A percentile compares a stretch with the other conserved stretches of the same genome.
Evolutionary conservation across 176 grass and related monocot species (phyloP).

Genomic region (Phoenix dactylifera): DNA sequence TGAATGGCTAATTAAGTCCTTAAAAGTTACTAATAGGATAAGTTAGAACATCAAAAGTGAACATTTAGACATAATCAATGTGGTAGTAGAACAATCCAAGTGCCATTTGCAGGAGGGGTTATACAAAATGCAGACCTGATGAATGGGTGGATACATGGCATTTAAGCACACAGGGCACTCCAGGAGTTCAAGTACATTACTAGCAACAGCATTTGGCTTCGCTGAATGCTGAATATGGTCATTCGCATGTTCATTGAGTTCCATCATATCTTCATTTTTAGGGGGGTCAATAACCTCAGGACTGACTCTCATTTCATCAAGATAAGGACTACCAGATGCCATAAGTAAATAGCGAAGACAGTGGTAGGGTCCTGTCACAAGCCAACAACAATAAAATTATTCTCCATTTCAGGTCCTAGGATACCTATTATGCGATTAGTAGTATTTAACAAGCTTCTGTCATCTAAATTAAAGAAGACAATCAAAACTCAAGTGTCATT

Average conservation of each 20-base stretch:
- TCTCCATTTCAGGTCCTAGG: too few relatives aligned
- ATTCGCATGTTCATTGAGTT: conserved; percentile 51
- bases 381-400: too few relatives aligned
- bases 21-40: too few relatives aligned
- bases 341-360: conserved; percentile 21
- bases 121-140: conserved; percentile 45
- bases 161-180: conserved; percentile 92
- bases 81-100: too few relatives aligned
- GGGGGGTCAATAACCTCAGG: conserved; percentile 61
- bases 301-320: conserved; percentile 43
- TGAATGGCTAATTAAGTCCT: too few relatives aligned
- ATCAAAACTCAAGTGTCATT: too few relatives aligned
- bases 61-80: too few relatives aligned
- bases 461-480: too few relatives aligned
- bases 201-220: conserved; percentile 70
- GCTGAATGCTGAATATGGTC: conserved; percentile 54
- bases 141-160: conserved; percentile 99
- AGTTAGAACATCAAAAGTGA: too few relatives aligned
- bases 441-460: too few relatives aligned
- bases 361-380: conserved; percentile 13
- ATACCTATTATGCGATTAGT: too few relatives aligned
- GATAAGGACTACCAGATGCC: conserved; percentile 50
- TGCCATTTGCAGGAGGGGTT: too few relatives aligned
- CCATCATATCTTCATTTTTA: conserved; percentile 68
- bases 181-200: conserved; percentile 75